Base-by-base conservation (phyloP, 2,329 filamentous ascomycete genomes). In the Fusarium sp. region DNA sequence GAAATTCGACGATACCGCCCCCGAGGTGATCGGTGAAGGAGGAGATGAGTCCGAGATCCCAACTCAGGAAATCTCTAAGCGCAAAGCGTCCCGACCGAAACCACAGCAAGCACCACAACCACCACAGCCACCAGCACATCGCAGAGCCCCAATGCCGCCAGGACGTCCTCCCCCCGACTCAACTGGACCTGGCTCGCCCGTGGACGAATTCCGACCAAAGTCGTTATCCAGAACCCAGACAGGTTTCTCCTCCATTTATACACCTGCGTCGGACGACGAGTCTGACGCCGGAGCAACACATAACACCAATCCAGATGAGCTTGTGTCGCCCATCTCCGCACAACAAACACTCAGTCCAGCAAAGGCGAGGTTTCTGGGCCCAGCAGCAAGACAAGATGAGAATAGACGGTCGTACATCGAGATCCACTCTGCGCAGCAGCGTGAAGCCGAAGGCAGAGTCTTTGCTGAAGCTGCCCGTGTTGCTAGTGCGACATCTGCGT, bases 21-120 rank as follows among this genome's bases (percentile, higher is more conserved):
- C 94, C 9, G 91, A 93, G 48, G 81, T 97, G 66, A 98, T 98
- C 75, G 95, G 95, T 48, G 91, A 95, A 79, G 95, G 95, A 61
- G 95, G 95, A 34, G 95, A 98, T 75, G 94, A 97, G 78, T 91
- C 91, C 57, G 89, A 92, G 56, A 82, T 86, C 11, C 92, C 92
- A 3, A 87, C 90, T 3, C 83, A 89, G 21, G 91, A 96, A 76
- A 90, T 97, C 57, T 90, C 89, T 7, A 85, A 83, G 76, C 83
- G 81, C 67, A 90, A 86, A 78, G 83, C 75, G 70, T 55, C 75
- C 30, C 80, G 76, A 72, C 79, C 78, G 21, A 63, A 57, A 41
- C 42, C 43, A 39, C 43, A 34, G 43, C 53, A 55, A 37, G 21
- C 42, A 14, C 42, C 52, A 48, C 48, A 56, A 25, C 6, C 28